phyloP scores from a whole-genome alignment of 176 grass and related monocot genomes.

The Elaeis guineensis region DNA sequence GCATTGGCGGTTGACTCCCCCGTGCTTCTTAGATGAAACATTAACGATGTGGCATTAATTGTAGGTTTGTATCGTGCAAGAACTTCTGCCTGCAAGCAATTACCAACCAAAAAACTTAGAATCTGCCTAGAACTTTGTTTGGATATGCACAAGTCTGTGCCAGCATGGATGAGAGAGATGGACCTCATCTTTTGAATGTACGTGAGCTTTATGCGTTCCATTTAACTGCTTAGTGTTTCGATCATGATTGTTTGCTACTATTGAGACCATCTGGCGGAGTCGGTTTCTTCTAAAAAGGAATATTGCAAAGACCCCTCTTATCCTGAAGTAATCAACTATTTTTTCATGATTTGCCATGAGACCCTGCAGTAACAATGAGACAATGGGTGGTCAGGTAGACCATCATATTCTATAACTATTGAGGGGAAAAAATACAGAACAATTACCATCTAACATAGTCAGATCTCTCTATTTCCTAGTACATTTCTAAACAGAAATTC shows the following conservation, averaged over 20 bases:
- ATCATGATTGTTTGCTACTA: constrained; percentile 73
- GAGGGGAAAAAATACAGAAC: too few species aligned
- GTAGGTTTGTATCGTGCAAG: constrained; percentile 70
- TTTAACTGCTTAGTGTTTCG: constrained; percentile 77
- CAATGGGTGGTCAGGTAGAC: too few species aligned
- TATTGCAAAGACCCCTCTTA: constrained; percentile 56
- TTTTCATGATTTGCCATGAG: constrained; percentile 46
- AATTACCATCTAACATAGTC: too few species aligned
- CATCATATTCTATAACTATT: too few species aligned
- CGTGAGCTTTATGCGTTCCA: constrained; percentile 86
- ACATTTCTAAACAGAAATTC: too few species aligned
- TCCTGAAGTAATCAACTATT: constrained; percentile 61
- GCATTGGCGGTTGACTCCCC: constrained; percentile 37
- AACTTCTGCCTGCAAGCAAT: constrained; percentile 43
- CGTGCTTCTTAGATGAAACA: constrained; percentile 30
- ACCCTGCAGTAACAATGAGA: constrained; percentile 29
- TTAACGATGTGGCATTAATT: constrained; percentile 55
- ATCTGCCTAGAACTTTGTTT: neutral
- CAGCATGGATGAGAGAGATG: constrained; percentile 5
- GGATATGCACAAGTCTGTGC: neutral
- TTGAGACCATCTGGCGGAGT: constrained; percentile 65
- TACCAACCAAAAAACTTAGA: constrained; percentile 7
- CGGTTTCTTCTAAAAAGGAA: constrained; percentile 86
- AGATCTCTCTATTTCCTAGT: too few species aligned
- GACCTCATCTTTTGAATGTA: constrained; percentile 56